Evolutionary conservation across 1,284 basidiomycete genomes (phyloP).

Genomic region (Meripilus lineatus): DNA sequence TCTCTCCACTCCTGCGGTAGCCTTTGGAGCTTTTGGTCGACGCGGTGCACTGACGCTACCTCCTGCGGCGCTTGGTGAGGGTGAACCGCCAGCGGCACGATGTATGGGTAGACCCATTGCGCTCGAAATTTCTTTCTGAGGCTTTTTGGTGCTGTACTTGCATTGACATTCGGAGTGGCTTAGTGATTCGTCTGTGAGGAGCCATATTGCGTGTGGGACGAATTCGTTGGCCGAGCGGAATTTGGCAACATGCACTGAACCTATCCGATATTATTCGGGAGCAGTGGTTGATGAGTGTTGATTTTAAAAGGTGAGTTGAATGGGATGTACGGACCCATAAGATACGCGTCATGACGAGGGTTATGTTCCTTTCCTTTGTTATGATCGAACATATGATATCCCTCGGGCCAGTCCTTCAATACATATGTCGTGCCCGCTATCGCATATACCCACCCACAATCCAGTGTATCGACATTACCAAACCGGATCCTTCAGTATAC

Average conservation of each 20-base stretch:
- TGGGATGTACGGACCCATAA: conserved; percentile 51
- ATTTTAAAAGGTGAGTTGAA: conserved; percentile 3
- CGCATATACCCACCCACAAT: background rate
- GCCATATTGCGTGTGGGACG: conserved; percentile 76
- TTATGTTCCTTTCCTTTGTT: conserved; percentile 51
- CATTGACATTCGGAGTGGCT: conserved; percentile 56
- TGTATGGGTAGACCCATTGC: conserved; percentile 36
- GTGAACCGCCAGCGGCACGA: background rate
- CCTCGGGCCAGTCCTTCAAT: conserved; percentile 56
- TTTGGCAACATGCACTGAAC: conserved; percentile 38
- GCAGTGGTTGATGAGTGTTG: conserved; percentile 27
- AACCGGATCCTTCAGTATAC: too few relatives aligned
- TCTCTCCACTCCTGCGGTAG: conserved; percentile 5
- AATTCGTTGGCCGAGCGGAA: conserved; percentile 82
- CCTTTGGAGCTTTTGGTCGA: conserved; percentile 4
- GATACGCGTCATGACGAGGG: conserved; percentile 72
- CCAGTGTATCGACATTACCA: too few relatives aligned
- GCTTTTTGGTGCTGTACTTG: conserved; percentile 72
- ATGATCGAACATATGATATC: conserved; percentile 72
- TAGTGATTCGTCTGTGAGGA: conserved; percentile 50
- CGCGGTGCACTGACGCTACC: background rate
- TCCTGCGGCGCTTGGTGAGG: conserved; percentile 6
- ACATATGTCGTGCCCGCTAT: conserved; percentile 54
- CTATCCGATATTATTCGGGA: conserved; percentile 22
- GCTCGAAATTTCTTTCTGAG: conserved; percentile 64